Evolutionary conservation across 495 filamentous ascomycete genomes (phyloP), one percentile per base, ranked within the genome.

Genomic region (Patellaria atrata): DNA sequence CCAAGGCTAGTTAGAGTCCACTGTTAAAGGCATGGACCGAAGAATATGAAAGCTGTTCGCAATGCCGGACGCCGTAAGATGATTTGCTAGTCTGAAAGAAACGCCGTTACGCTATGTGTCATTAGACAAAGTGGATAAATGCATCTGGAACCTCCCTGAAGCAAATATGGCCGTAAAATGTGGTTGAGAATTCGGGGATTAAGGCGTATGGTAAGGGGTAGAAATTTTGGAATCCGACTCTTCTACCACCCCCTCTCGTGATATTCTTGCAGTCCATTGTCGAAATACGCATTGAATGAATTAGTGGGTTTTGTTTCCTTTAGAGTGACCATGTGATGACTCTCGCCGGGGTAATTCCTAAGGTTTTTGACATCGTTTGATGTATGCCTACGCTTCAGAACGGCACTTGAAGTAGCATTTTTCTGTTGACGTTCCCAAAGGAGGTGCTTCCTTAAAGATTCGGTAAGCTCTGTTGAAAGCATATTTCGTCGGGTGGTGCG

Each of bases 401-500:
- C 82, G 4, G 87, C 85, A 40, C 79, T 80, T 36, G 79, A 78
- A 3, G 84, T 92, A 20, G 79, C 76, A 38, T 80, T 82, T 70
- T 87, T 92, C 63, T 86, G 80, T 48, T 86, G 79, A 16, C 82
- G 78, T 47, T 87, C 81, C 77, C 78, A 84, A 10, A 87, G 62
- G n/a, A 87, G 64, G 39, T 84, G 73, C 44, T 73, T 72, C 13
- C 81, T 70, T 11, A 87, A 64, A 19, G 79, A 84, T 46, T 82
- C 77, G 3, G 81, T 83, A 43, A 99, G 63, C 58, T 99, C 89
- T 16, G 83, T 86, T 22, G 83, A 77, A 36, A 99, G 71, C 89
- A 99, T 99, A 58, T 99, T 92, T 27, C 87, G 71, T 28, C 91
- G 75, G 0, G 91, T 99, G 0, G 91, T 94, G 38, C 83, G 71